phyloP scores from a whole-genome alignment of 495 filamentous ascomycete species.

The Penicillium parvum region DNA sequence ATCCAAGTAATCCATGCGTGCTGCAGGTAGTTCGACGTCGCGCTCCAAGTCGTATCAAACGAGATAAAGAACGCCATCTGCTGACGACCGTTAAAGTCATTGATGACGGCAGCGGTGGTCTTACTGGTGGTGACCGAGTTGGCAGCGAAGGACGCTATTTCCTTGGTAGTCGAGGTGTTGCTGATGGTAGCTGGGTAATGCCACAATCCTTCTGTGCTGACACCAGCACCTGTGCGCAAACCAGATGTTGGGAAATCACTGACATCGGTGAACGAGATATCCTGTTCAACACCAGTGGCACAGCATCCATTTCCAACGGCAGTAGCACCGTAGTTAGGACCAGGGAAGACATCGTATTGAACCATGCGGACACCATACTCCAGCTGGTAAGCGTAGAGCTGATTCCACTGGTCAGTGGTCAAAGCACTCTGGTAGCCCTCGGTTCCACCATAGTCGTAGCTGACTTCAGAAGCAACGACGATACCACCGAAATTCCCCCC shows the following conservation, averaged over 20 bases:
- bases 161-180: constrained; percentile 48
- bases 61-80: constrained; percentile 60
- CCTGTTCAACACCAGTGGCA: constrained; percentile 46
- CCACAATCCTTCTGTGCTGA: constrained; percentile 52
- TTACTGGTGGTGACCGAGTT: constrained; percentile 22
- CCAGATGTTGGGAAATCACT: constrained; percentile 49
- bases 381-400: constrained; percentile 54
- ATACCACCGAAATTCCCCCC: constrained; percentile 56
- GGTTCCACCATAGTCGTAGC: constrained; percentile 47
- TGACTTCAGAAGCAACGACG: constrained; percentile 52
- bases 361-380: constrained; percentile 58
- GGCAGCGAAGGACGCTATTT: constrained; percentile 49
- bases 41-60: constrained; percentile 53
- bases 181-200: constrained; percentile 56
- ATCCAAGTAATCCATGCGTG: constrained; percentile 64
- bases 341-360: constrained; percentile 54
- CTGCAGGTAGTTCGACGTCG: constrained; percentile 52
- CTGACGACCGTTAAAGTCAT: constrained; percentile 52
- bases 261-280: constrained; percentile 45
- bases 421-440: constrained; percentile 48
- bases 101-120: constrained; percentile 56
- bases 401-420: constrained; percentile 53
- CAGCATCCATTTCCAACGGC: constrained; percentile 43
- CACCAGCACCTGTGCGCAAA: constrained; percentile 42
- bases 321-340: constrained; percentile 45